Conservation (phyloP, 805 yeast genomes). For the Scheffersomyces ergatensis region DNA sequence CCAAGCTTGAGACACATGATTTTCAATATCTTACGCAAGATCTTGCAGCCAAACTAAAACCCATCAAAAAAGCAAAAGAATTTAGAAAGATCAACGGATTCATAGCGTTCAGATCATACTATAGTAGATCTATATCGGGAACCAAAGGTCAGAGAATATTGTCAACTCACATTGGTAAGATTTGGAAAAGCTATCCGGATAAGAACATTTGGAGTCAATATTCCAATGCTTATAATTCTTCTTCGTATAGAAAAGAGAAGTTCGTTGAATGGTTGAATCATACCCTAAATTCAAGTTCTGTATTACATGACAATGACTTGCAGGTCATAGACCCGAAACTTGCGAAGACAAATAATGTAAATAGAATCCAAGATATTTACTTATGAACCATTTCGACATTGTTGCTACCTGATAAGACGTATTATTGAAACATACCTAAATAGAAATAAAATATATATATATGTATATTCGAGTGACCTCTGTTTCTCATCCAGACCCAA, state of each 20-base stretch:
- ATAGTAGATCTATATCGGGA: constrained; percentile 18
- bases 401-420: constrained; percentile 20
- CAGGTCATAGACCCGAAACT: too few species aligned
- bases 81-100: constrained; percentile 23
- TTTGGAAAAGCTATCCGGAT: constrained; percentile 23
- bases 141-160: constrained; percentile 19
- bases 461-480: constrained; percentile 17
- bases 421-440: constrained; percentile 43
- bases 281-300: too few species aligned
- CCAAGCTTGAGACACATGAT: too few species aligned
- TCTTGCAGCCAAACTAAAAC: too few species aligned
- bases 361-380: constrained; percentile 3
- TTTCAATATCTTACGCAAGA: too few species aligned
- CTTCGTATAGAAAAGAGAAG: neutral
- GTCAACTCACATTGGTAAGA: constrained; percentile 18
- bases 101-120: constrained; percentile 28
- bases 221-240: constrained; percentile 24
- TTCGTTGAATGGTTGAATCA: constrained; percentile 20
- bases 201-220: constrained; percentile 28
- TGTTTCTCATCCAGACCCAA: too few species aligned
- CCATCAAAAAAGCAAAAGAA: constrained; percentile 2
- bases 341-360: neutral
- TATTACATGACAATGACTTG: too few species aligned
- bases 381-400: neutral
- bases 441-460: constrained; percentile 47